Conservation (phyloP, 192 early-diverging fungal species). For the Gonapodya sp. region DNA sequence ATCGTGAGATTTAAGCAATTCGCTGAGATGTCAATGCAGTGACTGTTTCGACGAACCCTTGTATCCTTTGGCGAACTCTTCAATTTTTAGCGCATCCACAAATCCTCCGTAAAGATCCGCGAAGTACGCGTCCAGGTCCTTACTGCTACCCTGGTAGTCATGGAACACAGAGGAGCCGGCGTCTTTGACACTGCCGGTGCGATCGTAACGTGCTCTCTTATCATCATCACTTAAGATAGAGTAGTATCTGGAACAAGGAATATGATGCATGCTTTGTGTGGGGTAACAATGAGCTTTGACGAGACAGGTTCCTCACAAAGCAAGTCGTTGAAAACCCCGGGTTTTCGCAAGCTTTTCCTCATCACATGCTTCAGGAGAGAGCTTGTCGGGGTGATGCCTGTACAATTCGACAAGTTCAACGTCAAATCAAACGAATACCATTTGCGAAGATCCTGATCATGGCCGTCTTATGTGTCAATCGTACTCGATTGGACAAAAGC, state of each 20-base stretch:
- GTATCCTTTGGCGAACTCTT: slow-evolving; percentile 60
- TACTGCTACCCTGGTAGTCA: slow-evolving; percentile 34
- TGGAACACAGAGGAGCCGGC: slow-evolving; percentile 20
- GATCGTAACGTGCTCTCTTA: slow-evolving; percentile 58
- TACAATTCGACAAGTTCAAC: not conserved
- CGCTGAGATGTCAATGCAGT: slow-evolving; percentile 13
- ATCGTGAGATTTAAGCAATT: not conserved
- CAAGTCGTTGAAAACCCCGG: slow-evolving; percentile 60
- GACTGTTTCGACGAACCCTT: too few species aligned
- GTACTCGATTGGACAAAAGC: not conserved
- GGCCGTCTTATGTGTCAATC: too few species aligned
- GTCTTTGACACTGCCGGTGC: slow-evolving; percentile 56
- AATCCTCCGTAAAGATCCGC: slow-evolving; percentile 61
- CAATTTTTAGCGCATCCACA: slow-evolving; percentile 64
- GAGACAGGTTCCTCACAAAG: slow-evolving; percentile 23
- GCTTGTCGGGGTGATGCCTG: slow-evolving; percentile 31
- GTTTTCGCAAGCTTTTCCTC: slow-evolving; percentile 42
- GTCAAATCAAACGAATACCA: not conserved
- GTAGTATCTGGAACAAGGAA: slow-evolving; percentile 39
- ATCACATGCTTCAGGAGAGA: slow-evolving; percentile 13
- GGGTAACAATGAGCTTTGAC: not conserved
- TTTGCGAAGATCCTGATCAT: not conserved
- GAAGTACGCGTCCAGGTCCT: slow-evolving; percentile 77
- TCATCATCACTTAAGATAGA: slow-evolving; percentile 56
- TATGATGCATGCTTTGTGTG: not conserved